Base-by-base conservation (phyloP, 1,284 basidiomycete genomes). In the Leccinum griseonigrum region DNA sequence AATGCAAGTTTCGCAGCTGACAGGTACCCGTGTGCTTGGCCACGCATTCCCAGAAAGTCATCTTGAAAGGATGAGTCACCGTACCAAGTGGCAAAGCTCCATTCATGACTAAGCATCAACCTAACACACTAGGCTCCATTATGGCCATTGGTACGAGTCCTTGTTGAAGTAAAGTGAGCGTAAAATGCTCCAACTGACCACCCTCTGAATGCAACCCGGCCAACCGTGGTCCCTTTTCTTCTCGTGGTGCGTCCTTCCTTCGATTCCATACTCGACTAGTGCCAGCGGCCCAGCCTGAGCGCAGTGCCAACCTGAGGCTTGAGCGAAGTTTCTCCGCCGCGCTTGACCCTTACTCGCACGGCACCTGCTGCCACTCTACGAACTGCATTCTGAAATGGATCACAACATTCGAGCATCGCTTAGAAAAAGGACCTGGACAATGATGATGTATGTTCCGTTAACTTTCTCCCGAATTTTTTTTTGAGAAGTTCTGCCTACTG, bases 61-160 rank as follows among this genome's bases (percentile, higher is more conserved):
- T 8, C 34, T 14, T 67, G 26, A 68, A 34, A 18, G 31, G 60
- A 36, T 36, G 22, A 22, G 22, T 22, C 22, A 22, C 22, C 22
- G 22, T 22, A 22, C 22, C 22, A 22, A 22, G 34, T n/a, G 55
- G 36, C 32, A 57, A 56, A n/a, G 28, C 26, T 50, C 22, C 26
- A 36, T 28, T 0, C 54, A 58, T 69, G 68, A 69, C 68, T 69
- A 70, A 69, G 68, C 67, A 36, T 34, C 56, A 22, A 10, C 43
- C 22, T 22, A 22, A 22, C 22, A 22, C 22, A n/a, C n/a, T 22
- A 22, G 22, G 22, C 22, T 4, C 5, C n/a, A n/a, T 18, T 11
- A 46, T 8, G 10, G 8, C 22, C 22, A 22, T 22, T 22, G 22
- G 22, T 22, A 22, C 22, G 22, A 22, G 22, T 22, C 22, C 22